Conservation (phyloP, 73 alveolate genomes). For the Paramecium caudatum region DNA sequence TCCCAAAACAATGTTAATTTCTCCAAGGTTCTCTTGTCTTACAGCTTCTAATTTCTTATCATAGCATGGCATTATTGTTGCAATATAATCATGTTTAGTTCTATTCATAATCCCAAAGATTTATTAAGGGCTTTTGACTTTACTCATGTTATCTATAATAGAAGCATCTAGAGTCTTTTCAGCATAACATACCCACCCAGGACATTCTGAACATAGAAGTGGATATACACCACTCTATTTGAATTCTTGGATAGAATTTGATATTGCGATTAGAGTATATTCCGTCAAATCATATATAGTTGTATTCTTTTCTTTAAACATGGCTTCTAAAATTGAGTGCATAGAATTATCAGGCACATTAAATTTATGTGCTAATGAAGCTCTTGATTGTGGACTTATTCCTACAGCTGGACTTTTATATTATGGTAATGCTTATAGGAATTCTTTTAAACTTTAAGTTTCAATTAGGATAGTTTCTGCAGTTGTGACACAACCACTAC, state of each 20-base stretch:
- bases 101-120: constrained; percentile 61
- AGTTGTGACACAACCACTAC: constrained; percentile 98
- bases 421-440: constrained; percentile 77
- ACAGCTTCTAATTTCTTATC: constrained; percentile 98
- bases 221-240: constrained; percentile 74
- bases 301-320: neutral
- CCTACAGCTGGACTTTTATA: constrained; percentile 80
- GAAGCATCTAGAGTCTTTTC: constrained; percentile 94
- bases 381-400: constrained; percentile 90
- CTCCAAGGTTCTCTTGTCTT: constrained; percentile 71
- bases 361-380: constrained; percentile 84
- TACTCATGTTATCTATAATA: constrained; percentile 90
- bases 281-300: neutral
- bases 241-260: constrained; percentile 82
- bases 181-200: constrained; percentile 99
- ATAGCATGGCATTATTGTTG: constrained; percentile 97
- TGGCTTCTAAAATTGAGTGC: neutral
- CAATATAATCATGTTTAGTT: constrained; percentile 81
- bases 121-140: constrained; percentile 93
- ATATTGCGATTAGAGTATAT: constrained; percentile 64
- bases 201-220: constrained; percentile 95
- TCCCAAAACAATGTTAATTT: constrained; percentile 86
- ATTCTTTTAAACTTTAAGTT: constrained; percentile 89
- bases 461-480: constrained; percentile 95
- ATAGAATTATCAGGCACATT: constrained; percentile 71